Conservation (phyloP, 352 stramenopile genomes). For the Albugo candida region DNA sequence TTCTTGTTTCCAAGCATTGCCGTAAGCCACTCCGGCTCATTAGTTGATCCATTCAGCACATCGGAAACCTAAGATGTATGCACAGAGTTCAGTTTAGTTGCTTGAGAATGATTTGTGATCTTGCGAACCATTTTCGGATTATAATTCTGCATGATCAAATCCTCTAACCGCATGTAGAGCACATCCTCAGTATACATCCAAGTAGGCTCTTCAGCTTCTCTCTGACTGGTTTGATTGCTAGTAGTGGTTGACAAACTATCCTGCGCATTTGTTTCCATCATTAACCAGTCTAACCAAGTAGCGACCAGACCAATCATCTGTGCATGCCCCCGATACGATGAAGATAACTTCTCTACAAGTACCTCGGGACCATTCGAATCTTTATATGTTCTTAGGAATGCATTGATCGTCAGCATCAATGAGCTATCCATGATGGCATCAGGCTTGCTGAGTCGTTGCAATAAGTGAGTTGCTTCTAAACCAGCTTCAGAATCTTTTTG, state of each 20-base stretch:
- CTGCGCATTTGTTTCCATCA: constrained; percentile 49
- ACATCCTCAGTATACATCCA: constrained; percentile 65
- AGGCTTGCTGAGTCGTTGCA: constrained; percentile 42
- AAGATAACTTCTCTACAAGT: constrained; percentile 69
- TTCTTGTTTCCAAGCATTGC: constrained; percentile 67
- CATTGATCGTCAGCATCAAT: constrained; percentile 64
- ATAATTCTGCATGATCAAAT: constrained; percentile 62
- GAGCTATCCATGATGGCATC: constrained; percentile 75
- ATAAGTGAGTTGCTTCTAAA: constrained; percentile 46
- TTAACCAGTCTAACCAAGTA: constrained; percentile 51
- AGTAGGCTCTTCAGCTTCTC: constrained; percentile 15
- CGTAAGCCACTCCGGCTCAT: constrained; percentile 64
- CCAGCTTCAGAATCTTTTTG: constrained; percentile 49
- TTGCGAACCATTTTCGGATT: constrained; percentile 45
- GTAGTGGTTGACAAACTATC: constrained; percentile 32
- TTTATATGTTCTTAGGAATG: constrained; percentile 56
- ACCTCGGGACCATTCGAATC: constrained; percentile 69
- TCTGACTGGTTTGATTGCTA: no score
- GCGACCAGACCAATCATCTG: constrained; percentile 76
- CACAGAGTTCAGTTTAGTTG: not conserved
- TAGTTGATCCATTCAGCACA: constrained; percentile 52
- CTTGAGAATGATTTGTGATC: not conserved
- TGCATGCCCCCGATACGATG: constrained; percentile 66
- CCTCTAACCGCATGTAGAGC: constrained; percentile 52
- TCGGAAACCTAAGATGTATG: constrained; percentile 38